These are phyloP conservation scores for Alternaria postmessia DNA, from an alignment of 2,329 filamentous ascomycete species.

Conservation along the genomic window DNA sequence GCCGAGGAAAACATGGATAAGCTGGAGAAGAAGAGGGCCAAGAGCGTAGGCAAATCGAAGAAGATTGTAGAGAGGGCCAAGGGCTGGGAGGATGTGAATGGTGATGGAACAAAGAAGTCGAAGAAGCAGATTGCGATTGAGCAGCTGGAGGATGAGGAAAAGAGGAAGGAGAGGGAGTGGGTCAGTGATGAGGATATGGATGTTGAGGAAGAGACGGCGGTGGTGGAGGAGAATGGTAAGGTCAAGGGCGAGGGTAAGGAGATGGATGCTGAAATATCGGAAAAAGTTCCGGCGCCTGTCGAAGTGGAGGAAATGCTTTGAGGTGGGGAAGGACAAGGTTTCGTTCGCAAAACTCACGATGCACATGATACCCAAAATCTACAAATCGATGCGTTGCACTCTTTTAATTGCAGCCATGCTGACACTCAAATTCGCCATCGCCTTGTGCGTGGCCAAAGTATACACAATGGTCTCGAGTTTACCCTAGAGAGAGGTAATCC, in stretches of 20 bases:
- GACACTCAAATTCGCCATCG: neutral
- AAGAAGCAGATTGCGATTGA: slow-evolving; percentile 30
- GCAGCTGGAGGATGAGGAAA: slow-evolving; percentile 20
- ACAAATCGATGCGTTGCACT: slow-evolving; percentile 11
- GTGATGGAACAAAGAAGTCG: slow-evolving; percentile 25
- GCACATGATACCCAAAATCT: slow-evolving; percentile 17
- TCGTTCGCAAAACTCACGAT: neutral
- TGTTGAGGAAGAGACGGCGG: slow-evolving; percentile 8
- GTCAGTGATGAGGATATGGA: slow-evolving; percentile 45
- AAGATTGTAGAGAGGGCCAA: slow-evolving; percentile 58
- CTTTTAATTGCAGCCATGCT: neutral
- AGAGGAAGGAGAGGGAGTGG: slow-evolving; percentile 31
- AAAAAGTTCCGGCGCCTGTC: slow-evolving; percentile 20
- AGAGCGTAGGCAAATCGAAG: slow-evolving; percentile 60
- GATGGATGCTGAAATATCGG: slow-evolving; percentile 20
- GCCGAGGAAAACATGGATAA: slow-evolving; percentile 64
- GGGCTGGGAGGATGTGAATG: slow-evolving; percentile 52
- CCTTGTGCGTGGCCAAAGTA: neutral
- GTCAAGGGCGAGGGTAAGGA: slow-evolving; percentile 28
- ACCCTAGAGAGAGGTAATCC: neutral
- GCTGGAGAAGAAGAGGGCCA: slow-evolving; percentile 63
- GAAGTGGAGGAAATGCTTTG: slow-evolving; percentile 42
- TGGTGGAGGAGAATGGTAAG: neutral
- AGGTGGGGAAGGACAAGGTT: neutral
- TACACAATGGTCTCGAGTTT: neutral